Base-by-base conservation (phyloP, 2,329 filamentous ascomycete species). In the Curvularia hawaiiensis region DNA sequence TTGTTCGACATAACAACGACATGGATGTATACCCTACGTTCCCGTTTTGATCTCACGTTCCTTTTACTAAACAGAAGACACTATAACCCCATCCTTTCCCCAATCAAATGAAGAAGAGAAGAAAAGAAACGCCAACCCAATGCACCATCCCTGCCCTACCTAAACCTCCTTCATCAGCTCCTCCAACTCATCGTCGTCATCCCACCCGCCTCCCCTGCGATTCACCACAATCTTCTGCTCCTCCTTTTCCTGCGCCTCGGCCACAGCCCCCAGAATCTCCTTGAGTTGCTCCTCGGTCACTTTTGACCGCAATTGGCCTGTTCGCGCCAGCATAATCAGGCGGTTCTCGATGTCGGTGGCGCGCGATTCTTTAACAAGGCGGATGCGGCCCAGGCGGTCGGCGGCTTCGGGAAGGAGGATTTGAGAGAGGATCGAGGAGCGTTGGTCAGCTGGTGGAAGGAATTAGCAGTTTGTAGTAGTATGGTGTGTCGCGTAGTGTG, bases 371-470 rank as follows among this genome's bases (percentile, higher is more conserved):
- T 98, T 98, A 73, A 99, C 95, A 59, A 99, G 88, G 33, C 94
- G 90, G 79, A 99, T 98, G 65, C 95, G 91, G 56, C 91, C 92
- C 1, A 99, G 85, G 14, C 95, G 90, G 80, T 99, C 95, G 59
- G 92, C 90, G 18, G 95, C 95, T 73, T 94, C 92, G 65, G 95
- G 95, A 70, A 93, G 89, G 61, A 99, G 91, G 81, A 99, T 98
- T 79, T 98, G 95, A 68, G 85, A 86, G 61, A 99, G 88, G 68
- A 97, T 90, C 58, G 86, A 84, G 69, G 87, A 82, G 58, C 92
- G 90, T 39, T 89, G 88, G 75, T 94, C 90, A 63, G 85, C 84
- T 80, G 85, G 35, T 59, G 63, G 30, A 2, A 56, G 71, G 73
- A 52, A 56, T 66, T 60, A 61, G 59, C 59, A 22, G 24, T 30